Percentiles rank a stretch among this genome's conserved stretches.
phyloP scores from a whole-genome alignment of 495 filamentous ascomycete genomes.

The Durotheca rogersii region DNA sequence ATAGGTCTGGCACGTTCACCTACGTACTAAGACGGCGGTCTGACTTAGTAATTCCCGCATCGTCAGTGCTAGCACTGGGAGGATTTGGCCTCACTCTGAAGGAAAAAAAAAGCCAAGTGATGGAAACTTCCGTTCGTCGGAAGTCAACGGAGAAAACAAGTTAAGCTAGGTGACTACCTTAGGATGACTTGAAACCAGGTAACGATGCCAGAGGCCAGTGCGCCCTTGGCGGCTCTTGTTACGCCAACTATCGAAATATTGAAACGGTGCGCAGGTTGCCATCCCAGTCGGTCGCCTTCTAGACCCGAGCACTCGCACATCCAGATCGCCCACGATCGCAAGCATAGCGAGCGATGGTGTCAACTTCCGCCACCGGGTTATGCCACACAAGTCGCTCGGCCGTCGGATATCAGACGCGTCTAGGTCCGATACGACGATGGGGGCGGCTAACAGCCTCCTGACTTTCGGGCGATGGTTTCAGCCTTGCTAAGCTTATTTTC shows the following conservation, averaged over 20 bases:
- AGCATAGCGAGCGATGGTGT: neutral
- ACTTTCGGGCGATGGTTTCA: conserved; percentile 20
- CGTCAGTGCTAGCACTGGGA: neutral
- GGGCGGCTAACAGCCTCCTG: neutral
- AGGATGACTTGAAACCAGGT: no score
- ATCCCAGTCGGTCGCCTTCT: neutral
- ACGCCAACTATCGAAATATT: neutral
- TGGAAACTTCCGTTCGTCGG: no score
- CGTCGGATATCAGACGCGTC: neutral
- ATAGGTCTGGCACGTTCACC: conserved; percentile 9
- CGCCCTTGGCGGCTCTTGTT: no score
- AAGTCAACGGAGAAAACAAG: no score
- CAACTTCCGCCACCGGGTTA: neutral
- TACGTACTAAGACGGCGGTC: conserved; percentile 13
- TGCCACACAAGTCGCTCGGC: conserved; percentile 8
- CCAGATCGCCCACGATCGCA: neutral
- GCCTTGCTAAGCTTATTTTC: conserved; percentile 19
- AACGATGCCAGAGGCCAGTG: no score
- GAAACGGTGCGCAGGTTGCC: neutral
- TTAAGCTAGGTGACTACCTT: no score
- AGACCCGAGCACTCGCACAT: neutral
- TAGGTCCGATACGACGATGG: no score
- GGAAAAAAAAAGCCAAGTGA: neutral
- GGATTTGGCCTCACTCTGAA: conserved; percentile 24
- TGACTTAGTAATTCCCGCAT: conserved; percentile 26